Percentiles rank a stretch among this genome's conserved stretches.
phyloP scores from a whole-genome alignment of 192 early-diverging fungal species.

The Oehlia diaphana region DNA sequence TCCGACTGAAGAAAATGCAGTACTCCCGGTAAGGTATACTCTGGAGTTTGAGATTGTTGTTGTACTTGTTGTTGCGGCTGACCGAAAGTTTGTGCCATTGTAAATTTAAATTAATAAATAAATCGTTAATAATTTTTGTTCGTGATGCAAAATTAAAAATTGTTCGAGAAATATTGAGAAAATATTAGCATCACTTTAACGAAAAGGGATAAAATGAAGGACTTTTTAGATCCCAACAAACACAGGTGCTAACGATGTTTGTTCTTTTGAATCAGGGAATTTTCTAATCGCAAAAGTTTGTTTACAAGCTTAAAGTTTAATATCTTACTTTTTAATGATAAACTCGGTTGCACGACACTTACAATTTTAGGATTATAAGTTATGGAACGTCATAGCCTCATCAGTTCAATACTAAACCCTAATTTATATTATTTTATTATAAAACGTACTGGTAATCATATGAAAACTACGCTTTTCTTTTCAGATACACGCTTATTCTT shows the following conservation, averaged over 20 bases:
- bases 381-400: background rate
- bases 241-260: background rate
- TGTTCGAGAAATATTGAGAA: background rate
- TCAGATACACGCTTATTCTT: too few species aligned
- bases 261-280: too few species aligned
- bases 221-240: background rate
- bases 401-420: background rate
- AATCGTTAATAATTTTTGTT: background rate
- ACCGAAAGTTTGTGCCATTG: slow-evolving; percentile 30
- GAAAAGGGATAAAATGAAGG: background rate
- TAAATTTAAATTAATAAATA: background rate
- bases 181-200: background rate
- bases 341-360: background rate
- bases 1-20: slow-evolving; percentile 81
- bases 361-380: background rate
- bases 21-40: slow-evolving; percentile 71
- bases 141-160: too few species aligned
- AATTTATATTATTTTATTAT: background rate
- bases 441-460: background rate
- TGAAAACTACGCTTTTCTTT: background rate
- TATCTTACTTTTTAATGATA: background rate
- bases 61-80: slow-evolving; percentile 24
- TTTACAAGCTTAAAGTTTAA: background rate
- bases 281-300: background rate
- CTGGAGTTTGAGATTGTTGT: slow-evolving; percentile 31